A percentile compares a stretch with the other conserved stretches of the same genome.
These are phyloP conservation scores for Magnusiomyces sp. DNA, from an alignment of 1,139 yeast genomes.

Conservation along the genomic window DNA sequence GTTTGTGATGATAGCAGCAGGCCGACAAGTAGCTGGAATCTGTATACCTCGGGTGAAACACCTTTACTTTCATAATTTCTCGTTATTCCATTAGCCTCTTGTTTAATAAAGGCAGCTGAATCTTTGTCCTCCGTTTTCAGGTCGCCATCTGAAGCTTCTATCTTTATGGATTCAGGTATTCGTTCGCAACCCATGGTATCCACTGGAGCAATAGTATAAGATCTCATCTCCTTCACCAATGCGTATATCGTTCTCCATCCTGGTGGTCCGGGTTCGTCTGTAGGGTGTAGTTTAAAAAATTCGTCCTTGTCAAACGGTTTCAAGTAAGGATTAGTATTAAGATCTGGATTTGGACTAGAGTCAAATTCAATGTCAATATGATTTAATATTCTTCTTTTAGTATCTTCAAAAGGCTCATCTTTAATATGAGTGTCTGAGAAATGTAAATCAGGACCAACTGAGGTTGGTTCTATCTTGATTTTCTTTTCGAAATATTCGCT, in stretches of 20 bases:
- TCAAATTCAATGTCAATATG: slow-evolving; percentile 1
- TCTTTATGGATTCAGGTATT: slow-evolving; percentile 41
- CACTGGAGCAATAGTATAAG: slow-evolving; percentile 63
- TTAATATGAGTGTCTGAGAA: too few relatives aligned
- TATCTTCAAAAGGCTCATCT: too few relatives aligned
- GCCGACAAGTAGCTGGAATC: slow-evolving; percentile 71
- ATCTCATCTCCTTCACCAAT: slow-evolving; percentile 57
- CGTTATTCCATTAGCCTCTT: neutral
- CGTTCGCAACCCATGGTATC: slow-evolving; percentile 84
- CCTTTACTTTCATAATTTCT: neutral
- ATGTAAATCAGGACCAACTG: too few relatives aligned
- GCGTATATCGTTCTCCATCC: slow-evolving; percentile 44
- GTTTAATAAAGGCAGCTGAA: slow-evolving; percentile 19
- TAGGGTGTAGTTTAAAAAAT: slow-evolving; percentile 5
- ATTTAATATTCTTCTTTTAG: too few relatives aligned
- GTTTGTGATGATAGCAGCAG: slow-evolving; percentile 90
- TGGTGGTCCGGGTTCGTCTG: slow-evolving; percentile 15
- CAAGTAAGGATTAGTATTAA: slow-evolving; percentile 3
- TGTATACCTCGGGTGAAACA: slow-evolving; percentile 34
- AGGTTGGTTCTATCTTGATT: too few relatives aligned
- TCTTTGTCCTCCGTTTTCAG: slow-evolving; percentile 32
- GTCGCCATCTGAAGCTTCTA: slow-evolving; percentile 1
- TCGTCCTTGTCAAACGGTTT: slow-evolving; percentile 8
- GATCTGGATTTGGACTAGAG: neutral
- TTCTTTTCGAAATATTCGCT: too few relatives aligned